Percentiles rank a stretch among this genome's conserved stretches.
Evolutionary conservation across 192 early-diverging fungal species (phyloP).

Genomic region (Coemansia sp.): DNA sequence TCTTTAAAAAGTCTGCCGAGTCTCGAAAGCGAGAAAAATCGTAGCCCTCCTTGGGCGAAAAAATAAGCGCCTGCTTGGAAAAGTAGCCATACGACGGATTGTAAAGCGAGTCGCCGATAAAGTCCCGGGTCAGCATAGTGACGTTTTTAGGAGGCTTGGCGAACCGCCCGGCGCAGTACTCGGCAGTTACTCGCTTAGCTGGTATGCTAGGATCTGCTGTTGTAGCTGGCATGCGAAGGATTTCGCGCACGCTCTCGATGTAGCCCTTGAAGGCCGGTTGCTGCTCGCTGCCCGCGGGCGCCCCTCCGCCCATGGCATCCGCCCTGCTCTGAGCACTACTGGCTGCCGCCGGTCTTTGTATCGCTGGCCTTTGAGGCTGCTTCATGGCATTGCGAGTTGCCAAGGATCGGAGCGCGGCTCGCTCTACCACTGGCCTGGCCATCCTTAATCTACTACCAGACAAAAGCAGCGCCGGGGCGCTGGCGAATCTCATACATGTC

Average conservation of each 20-base stretch:
- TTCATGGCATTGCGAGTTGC: background rate
- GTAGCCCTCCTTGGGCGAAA: constrained; percentile 63
- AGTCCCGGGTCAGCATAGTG: constrained; percentile 80
- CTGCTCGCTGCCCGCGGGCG: background rate
- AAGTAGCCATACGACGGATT: constrained; percentile 97
- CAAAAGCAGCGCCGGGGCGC: background rate
- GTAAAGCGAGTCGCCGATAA: constrained; percentile 94
- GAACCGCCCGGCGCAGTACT: constrained; percentile 28
- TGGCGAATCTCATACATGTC: background rate
- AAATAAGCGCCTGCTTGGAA: constrained; percentile 87
- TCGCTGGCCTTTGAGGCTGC: background rate
- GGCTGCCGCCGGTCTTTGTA: background rate
- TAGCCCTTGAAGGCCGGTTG: constrained; percentile 24
- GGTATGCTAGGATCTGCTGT: constrained; percentile 42
- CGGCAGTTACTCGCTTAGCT: constrained; percentile 35
- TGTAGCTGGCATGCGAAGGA: constrained; percentile 44
- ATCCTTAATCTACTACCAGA: background rate
- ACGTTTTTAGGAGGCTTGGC: constrained; percentile 55
- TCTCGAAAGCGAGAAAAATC: constrained; percentile 65
- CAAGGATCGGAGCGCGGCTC: background rate
- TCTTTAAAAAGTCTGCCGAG: constrained; percentile 70
- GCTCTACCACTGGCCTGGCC: background rate
- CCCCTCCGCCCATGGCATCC: background rate
- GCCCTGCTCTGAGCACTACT: background rate
- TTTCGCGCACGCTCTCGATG: constrained; percentile 37